Conservation (phyloP, 768 basidiomycete species). For the Russula olivacea region DNA sequence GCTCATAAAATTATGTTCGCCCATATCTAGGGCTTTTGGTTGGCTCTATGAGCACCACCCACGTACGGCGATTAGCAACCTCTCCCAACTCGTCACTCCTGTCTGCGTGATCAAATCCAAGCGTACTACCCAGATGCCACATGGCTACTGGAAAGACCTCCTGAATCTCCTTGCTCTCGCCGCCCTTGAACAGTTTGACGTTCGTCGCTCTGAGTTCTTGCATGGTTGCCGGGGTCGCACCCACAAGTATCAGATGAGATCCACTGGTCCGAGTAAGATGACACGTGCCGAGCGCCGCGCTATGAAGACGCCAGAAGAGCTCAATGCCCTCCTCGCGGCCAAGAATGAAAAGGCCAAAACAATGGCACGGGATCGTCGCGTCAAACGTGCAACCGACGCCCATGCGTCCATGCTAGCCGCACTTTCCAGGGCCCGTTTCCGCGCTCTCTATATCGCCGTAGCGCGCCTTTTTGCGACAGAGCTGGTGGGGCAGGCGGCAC, state of each 20-base stretch:
- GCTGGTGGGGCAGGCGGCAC: constrained; percentile 43
- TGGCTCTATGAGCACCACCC: constrained; percentile 69
- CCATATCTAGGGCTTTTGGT: constrained; percentile 43
- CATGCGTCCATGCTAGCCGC: constrained; percentile 39
- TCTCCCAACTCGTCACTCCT: constrained; percentile 19
- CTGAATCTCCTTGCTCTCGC: constrained; percentile 62
- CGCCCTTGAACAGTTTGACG: constrained; percentile 43
- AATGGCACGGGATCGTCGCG: constrained; percentile 25
- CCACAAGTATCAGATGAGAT: neutral
- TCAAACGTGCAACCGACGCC: constrained; percentile 25
- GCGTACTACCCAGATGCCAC: constrained; percentile 31
- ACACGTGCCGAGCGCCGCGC: constrained; percentile 27
- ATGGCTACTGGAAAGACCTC: constrained; percentile 75
- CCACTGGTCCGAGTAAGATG: neutral
- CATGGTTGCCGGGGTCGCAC: neutral
- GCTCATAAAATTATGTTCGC: neutral
- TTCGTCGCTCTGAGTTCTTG: constrained; percentile 18
- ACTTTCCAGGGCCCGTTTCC: constrained; percentile 45
- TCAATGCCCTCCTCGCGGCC: neutral
- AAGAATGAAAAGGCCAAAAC: constrained; percentile 24
- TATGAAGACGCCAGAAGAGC: neutral
- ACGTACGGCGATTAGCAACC: constrained; percentile 58
- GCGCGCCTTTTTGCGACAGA: constrained; percentile 53
- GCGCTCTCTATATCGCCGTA: constrained; percentile 58
- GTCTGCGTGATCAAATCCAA: constrained; percentile 32